phyloP scores from a whole-genome alignment of 2,329 filamentous ascomycete species.

The Xylariaceae sp. region DNA sequence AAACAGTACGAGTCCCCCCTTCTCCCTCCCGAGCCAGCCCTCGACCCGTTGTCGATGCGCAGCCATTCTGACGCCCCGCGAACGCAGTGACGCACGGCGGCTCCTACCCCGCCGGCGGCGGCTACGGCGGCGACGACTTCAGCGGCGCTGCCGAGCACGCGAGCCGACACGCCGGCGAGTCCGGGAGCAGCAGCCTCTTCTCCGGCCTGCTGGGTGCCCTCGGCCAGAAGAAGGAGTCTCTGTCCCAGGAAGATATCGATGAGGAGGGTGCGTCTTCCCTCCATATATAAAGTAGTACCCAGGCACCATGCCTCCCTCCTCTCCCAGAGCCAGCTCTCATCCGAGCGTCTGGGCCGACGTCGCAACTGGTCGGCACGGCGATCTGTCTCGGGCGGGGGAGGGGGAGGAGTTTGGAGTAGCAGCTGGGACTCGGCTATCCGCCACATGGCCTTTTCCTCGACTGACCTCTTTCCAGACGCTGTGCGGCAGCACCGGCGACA shows the following conservation, averaged over 20 bases:
- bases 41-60: background rate
- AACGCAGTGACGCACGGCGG: conserved; percentile 23
- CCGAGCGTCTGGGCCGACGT: too few relatives aligned
- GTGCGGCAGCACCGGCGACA: conserved; percentile 69
- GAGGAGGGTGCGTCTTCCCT: conserved; percentile 36
- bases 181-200: conserved; percentile 42
- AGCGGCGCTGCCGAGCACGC: conserved; percentile 41
- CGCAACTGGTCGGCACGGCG: too few relatives aligned
- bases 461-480: too few relatives aligned
- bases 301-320: too few relatives aligned
- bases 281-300: too few relatives aligned
- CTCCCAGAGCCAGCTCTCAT: too few relatives aligned
- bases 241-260: conserved; percentile 39
- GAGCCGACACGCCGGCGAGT: conserved; percentile 36
- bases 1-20: conserved; percentile 18
- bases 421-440: too few relatives aligned
- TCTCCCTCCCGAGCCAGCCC: background rate
- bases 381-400: too few relatives aligned
- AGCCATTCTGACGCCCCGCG: background rate
- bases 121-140: conserved; percentile 38
- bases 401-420: too few relatives aligned
- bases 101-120: conserved; percentile 23
- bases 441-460: too few relatives aligned
- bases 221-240: conserved; percentile 39
- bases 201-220: conserved; percentile 39